phyloP scores from a whole-genome alignment of 2,329 filamentous ascomycete species.

The Sarocladium kiliense region DNA sequence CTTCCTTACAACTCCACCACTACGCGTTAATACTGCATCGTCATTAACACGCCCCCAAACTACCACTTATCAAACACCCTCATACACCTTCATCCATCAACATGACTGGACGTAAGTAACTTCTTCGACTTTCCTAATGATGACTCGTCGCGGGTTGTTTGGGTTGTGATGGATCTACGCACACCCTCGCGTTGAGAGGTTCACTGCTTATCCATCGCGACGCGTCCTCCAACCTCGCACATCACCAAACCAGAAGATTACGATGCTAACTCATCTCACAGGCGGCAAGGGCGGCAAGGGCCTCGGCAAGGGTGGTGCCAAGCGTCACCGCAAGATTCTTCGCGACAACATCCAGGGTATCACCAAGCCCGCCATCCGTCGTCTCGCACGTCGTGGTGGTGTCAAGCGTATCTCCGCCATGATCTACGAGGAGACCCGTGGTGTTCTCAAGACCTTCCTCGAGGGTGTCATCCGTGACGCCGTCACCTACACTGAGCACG shows the following conservation, averaged over 20 bases:
- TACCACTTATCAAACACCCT: slow-evolving; percentile 16
- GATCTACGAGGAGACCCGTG: slow-evolving; percentile 76
- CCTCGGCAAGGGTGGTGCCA: slow-evolving; percentile 96
- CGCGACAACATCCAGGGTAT: slow-evolving; percentile 99
- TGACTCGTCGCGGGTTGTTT: slow-evolving; percentile 6
- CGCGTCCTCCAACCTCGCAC: background rate
- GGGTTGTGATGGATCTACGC: background rate
- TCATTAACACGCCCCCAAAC: slow-evolving; percentile 9
- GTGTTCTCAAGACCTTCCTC: slow-evolving; percentile 74
- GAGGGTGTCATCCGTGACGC: slow-evolving; percentile 72
- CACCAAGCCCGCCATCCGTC: slow-evolving; percentile 96
- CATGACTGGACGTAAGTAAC: slow-evolving; percentile 69
- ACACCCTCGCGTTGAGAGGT: background rate
- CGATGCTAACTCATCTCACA: slow-evolving; percentile 29
- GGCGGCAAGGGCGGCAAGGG: slow-evolving; percentile 96
- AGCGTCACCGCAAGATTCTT: slow-evolving; percentile 98
- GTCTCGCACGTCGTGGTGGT: slow-evolving; percentile 98
- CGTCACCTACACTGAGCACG: slow-evolving; percentile 75
- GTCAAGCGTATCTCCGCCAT: slow-evolving; percentile 99
- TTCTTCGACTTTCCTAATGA: slow-evolving; percentile 11
- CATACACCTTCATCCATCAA: slow-evolving; percentile 35
- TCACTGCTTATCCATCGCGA: background rate
- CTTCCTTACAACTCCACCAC: slow-evolving; percentile 13
- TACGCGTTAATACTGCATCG: slow-evolving; percentile 7
- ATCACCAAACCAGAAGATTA: background rate